phyloP scores from a whole-genome alignment of 2,329 filamentous ascomycete genomes.

The Penicillium sp. region DNA sequence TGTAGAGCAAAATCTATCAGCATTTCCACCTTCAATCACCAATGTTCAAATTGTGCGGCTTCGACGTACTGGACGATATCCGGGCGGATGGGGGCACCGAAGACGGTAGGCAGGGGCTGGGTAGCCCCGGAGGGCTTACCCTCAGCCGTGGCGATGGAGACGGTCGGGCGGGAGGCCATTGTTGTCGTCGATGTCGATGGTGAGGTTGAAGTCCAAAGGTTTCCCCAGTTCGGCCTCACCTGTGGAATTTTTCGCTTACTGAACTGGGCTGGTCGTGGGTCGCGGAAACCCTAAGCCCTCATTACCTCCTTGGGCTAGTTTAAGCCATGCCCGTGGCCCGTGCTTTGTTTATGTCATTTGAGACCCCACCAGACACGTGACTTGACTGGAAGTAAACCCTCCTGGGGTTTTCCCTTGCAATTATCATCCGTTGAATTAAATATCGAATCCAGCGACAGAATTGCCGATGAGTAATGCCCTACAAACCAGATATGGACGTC shows the following conservation, averaged over 20 bases:
- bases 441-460: no score
- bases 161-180: constrained; percentile 97
- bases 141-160: constrained; percentile 96
- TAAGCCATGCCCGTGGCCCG: background rate
- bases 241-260: constrained; percentile 50
- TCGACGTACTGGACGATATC: constrained; percentile 89
- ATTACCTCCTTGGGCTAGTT: constrained; percentile 15
- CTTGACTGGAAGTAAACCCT: background rate
- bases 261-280: constrained; percentile 28
- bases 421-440: background rate
- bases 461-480: no score
- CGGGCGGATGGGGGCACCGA: constrained; percentile 94
- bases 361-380: constrained; percentile 1
- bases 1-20: constrained; percentile 43
- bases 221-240: constrained; percentile 29
- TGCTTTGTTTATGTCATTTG: constrained; percentile 3
- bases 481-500: no score
- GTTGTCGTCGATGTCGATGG: constrained; percentile 49
- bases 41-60: constrained; percentile 17
- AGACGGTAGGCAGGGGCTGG: constrained; percentile 93
- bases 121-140: constrained; percentile 87
- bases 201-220: constrained; percentile 41
- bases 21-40: constrained; percentile 21
- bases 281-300: constrained; percentile 41
- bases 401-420: background rate